phyloP scores from a whole-genome alignment of 352 stramenopile genomes.

The Pythium phragmiticola region DNA sequence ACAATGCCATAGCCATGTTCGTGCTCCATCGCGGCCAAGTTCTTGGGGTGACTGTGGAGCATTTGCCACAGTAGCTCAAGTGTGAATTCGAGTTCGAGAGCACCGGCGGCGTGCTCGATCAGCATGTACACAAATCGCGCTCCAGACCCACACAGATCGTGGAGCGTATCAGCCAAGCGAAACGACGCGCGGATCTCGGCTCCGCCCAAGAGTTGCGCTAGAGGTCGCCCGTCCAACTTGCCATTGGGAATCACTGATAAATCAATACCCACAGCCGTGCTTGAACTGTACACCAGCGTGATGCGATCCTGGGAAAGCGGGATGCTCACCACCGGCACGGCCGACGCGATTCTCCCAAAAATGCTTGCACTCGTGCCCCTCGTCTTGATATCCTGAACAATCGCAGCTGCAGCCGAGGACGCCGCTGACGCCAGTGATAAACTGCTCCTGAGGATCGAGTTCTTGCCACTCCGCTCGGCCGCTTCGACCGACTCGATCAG shows the following conservation, averaged over 20 bases:
- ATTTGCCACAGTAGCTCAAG: conserved; percentile 40
- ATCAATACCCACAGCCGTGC: conserved; percentile 37
- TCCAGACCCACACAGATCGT: conserved; percentile 45
- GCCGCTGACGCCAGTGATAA: conserved; percentile 58
- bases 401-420: conserved; percentile 58
- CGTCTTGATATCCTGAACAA: conserved; percentile 70
- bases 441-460: conserved; percentile 44
- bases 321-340: conserved; percentile 48
- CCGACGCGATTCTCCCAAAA: conserved; percentile 53
- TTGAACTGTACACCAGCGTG: conserved; percentile 47
- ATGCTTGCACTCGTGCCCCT: conserved; percentile 35
- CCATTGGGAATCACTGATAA: conserved; percentile 43
- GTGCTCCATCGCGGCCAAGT: conserved; percentile 60
- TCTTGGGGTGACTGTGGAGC: conserved; percentile 37
- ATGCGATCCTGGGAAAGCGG: conserved; percentile 50
- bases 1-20: conserved; percentile 74
- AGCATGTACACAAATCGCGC: conserved; percentile 56
- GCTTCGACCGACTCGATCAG: conserved; percentile 73
- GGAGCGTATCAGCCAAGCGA: conserved; percentile 41
- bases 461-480: conserved; percentile 48
- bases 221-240: conserved; percentile 55
- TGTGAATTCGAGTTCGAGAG: conserved; percentile 42
- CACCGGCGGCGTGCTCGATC: conserved; percentile 41
- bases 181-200: conserved; percentile 25
- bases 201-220: conserved; percentile 57